A percentile compares a stretch with the other conserved stretches of the same genome.
These are phyloP conservation scores for Bipolaris cookei DNA, from an alignment of 2,329 filamentous ascomycete genomes.

Conservation along the genomic window DNA sequence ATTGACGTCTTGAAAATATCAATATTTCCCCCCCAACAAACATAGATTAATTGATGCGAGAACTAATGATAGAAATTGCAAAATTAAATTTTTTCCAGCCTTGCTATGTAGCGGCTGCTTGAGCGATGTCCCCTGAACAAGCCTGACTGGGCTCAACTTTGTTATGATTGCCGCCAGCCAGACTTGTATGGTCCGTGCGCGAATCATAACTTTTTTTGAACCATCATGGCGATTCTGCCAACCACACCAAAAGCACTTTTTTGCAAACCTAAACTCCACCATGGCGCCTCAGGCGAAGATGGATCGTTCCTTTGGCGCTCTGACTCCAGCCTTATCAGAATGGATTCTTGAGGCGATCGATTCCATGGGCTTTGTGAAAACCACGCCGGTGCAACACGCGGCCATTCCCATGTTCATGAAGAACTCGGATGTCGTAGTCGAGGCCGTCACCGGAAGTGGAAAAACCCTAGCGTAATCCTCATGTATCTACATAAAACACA, in stretches of 20 bases:
- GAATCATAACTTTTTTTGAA: slow-evolving; percentile 9
- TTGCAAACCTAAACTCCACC: slow-evolving; percentile 1
- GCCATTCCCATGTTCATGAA: slow-evolving; percentile 86
- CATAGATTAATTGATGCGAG: too few species aligned
- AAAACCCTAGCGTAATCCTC: slow-evolving; percentile 41
- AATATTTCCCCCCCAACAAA: too few species aligned
- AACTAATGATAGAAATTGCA: too few species aligned
- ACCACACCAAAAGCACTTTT: slow-evolving; percentile 1
- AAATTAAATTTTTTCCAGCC: too few species aligned
- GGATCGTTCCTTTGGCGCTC: slow-evolving; percentile 67
- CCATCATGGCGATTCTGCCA: slow-evolving; percentile 8
- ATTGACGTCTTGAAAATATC: too few species aligned
- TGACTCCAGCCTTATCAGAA: slow-evolving; percentile 74
- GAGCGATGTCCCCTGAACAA: too few species aligned
- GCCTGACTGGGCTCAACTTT: not conserved
- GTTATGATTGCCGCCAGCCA: not conserved
- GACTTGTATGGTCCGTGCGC: not conserved
- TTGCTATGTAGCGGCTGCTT: too few species aligned
- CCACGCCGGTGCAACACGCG: slow-evolving; percentile 94
- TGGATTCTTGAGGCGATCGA: slow-evolving; percentile 87
- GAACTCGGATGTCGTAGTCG: slow-evolving; percentile 91
- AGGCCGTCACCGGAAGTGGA: slow-evolving; percentile 59
- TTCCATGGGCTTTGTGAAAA: slow-evolving; percentile 82
- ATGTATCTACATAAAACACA: too few species aligned
- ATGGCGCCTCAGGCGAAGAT: slow-evolving; percentile 46